Percentiles rank a stretch among this genome's conserved stretches.
Conservation (phyloP, 257 asterid genomes). For the Penstemon eatonii region DNA sequence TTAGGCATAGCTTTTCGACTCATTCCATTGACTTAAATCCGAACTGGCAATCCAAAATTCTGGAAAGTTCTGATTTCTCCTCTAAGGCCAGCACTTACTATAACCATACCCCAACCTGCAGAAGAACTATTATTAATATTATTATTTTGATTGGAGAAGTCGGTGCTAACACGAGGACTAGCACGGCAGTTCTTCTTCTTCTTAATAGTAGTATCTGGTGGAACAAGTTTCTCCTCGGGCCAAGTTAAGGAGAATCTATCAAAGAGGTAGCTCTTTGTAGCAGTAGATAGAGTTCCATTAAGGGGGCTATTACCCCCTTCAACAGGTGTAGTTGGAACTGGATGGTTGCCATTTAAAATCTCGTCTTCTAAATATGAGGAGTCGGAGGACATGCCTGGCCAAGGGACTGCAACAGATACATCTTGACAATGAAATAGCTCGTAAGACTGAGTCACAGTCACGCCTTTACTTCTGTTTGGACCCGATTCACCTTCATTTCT, state of each 20-base stretch:
- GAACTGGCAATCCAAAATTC: constrained; percentile 87
- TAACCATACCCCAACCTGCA: constrained; percentile 86
- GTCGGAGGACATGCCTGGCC: constrained; percentile 65
- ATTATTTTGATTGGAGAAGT: constrained; percentile 51
- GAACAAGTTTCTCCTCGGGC: constrained; percentile 86
- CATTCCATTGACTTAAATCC: constrained; percentile 39
- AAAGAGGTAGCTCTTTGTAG: constrained; percentile 65
- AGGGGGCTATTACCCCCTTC: constrained; percentile 71
- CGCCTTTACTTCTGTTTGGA: constrained; percentile 74
- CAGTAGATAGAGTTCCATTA: constrained; percentile 52
- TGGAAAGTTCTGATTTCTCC: constrained; percentile 90
- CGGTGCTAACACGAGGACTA: constrained; percentile 70
- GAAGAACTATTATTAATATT: constrained; percentile 44
- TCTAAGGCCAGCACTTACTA: constrained; percentile 90
- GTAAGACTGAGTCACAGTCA: constrained; percentile 69
- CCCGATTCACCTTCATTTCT: constrained; percentile 81
- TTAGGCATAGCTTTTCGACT: constrained; percentile 8
- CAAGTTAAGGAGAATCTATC: constrained; percentile 83
- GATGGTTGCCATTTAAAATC: constrained; percentile 52
- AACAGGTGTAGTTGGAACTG: constrained; percentile 45
- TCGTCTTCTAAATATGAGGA: constrained; percentile 35
- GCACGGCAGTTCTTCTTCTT: constrained; percentile 26
- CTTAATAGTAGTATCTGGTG: constrained; percentile 35
- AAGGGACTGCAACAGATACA: constrained; percentile 86
- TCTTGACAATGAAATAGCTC: constrained; percentile 93